Conservation (phyloP, 1,284 basidiomycete species). For the Ceratobasidium sp. region DNA sequence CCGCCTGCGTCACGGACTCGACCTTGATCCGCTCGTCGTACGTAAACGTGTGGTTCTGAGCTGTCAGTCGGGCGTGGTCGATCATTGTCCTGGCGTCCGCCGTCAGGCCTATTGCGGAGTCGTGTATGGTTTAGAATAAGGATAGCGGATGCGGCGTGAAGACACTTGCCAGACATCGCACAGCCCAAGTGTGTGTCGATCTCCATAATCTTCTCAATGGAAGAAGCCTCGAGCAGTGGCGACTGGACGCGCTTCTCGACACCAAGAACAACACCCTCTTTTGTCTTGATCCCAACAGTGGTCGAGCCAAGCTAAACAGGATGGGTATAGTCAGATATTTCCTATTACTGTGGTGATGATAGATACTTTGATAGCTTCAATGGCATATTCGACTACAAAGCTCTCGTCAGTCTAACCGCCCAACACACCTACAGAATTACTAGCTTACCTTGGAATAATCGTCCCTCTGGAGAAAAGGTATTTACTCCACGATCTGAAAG, state of each 20-base stretch:
- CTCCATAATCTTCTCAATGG: constrained; percentile 99
- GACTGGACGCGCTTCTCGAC: constrained; percentile 99
- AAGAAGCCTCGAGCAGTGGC: constrained; percentile 91
- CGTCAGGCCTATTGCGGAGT: constrained; percentile 65
- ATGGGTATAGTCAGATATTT: constrained; percentile 63
- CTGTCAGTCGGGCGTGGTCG: constrained; percentile 98
- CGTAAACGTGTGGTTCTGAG: constrained; percentile 95
- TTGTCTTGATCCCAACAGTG: constrained; percentile 91
- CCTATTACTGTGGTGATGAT: constrained; percentile 41
- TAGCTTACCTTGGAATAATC: constrained; percentile 83
- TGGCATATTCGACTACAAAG: constrained; percentile 93
- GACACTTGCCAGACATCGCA: constrained; percentile 85
- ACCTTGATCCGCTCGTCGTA: constrained; percentile 98
- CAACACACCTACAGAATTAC: constrained; percentile 1
- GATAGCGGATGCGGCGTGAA: not conserved
- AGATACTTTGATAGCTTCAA: constrained; percentile 93
- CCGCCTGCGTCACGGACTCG: constrained; percentile 96
- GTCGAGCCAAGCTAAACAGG: constrained; percentile 92
- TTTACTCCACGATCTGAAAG: constrained; percentile 94
- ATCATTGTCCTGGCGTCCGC: constrained; percentile 99
- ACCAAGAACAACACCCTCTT: constrained; percentile 90
- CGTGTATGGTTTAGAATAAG: not conserved
- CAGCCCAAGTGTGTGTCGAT: constrained; percentile 97
- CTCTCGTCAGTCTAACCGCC: not conserved
- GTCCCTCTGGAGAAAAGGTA: constrained; percentile 98